These are phyloP conservation scores for Pseudogymnoascus sp. DNA, from an alignment of 2,329 filamentous ascomycete species.

Conservation along the genomic window DNA sequence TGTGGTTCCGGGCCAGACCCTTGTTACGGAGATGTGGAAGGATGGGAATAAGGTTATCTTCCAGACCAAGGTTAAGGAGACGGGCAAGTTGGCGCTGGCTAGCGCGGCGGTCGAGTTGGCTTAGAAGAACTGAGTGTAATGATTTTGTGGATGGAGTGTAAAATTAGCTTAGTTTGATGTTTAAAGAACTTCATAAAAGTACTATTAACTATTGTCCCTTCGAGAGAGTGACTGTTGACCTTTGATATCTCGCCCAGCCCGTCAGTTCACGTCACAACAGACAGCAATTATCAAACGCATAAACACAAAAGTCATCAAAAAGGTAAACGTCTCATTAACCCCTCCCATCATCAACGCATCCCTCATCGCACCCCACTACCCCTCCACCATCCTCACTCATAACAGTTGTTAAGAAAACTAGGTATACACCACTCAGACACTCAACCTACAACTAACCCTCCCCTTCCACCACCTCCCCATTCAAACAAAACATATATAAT, in stretches of 20 bases:
- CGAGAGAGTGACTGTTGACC: background rate
- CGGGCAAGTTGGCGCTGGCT: conserved; percentile 77
- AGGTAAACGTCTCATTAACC: background rate
- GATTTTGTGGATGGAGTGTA: background rate
- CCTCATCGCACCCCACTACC: background rate
- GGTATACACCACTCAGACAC: background rate
- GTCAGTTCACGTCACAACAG: background rate
- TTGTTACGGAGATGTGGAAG: conserved; percentile 92
- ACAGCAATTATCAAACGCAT: background rate
- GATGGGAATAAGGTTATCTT: conserved; percentile 72
- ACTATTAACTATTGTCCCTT: background rate
- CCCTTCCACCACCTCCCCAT: background rate
- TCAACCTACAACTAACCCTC: background rate
- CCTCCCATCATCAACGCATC: background rate
- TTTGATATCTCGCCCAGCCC: background rate
- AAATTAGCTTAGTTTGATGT: background rate
- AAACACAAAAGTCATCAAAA: background rate
- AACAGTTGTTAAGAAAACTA: conserved; percentile 1
- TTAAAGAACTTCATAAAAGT: background rate
- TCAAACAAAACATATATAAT: background rate
- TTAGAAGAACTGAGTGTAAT: conserved; percentile 27
- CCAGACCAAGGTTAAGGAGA: conserved; percentile 85
- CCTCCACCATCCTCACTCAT: background rate
- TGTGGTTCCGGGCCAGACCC: conserved; percentile 79
- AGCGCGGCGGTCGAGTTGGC: conserved; percentile 72